Evolutionary conservation across 2,329 filamentous ascomycete genomes (phyloP).

Genomic region (Nemania serpens): DNA sequence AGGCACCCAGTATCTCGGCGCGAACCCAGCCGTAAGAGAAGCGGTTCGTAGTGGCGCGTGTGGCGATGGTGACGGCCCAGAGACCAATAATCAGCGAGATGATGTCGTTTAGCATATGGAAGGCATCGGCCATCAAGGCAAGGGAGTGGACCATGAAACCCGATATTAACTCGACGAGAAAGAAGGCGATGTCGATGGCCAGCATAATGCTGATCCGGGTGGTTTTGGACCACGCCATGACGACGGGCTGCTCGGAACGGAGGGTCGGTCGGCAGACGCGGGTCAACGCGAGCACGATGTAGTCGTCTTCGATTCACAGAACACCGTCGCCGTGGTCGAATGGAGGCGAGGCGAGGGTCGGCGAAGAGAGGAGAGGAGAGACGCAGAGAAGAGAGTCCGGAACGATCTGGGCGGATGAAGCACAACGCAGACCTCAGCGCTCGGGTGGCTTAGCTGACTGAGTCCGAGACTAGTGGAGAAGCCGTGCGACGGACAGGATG

Average conservation of each 20-base stretch:
- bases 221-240: constrained; percentile 89
- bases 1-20: constrained; percentile 92
- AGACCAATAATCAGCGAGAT: constrained; percentile 89
- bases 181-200: constrained; percentile 86
- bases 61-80: constrained; percentile 92
- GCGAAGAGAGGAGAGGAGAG: too few relatives aligned
- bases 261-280: background rate
- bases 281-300: background rate
- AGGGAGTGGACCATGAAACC: constrained; percentile 90
- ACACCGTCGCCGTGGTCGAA: constrained; percentile 1
- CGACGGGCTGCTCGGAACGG: constrained; percentile 10
- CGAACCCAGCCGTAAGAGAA: constrained; percentile 99
- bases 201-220: constrained; percentile 92
- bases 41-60: constrained; percentile 82
- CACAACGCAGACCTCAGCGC: background rate
- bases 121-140: constrained; percentile 93
- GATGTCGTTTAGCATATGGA: constrained; percentile 99
- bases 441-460: background rate
- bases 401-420: background rate
- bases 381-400: background rate
- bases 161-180: constrained; percentile 83
- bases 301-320: background rate
- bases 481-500: constrained; percentile 3
- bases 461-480: background rate
- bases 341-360: too few relatives aligned